Evolutionary conservation across 148 eudicot genomes (phyloP).

Genomic region (Polygonum maritimum): DNA sequence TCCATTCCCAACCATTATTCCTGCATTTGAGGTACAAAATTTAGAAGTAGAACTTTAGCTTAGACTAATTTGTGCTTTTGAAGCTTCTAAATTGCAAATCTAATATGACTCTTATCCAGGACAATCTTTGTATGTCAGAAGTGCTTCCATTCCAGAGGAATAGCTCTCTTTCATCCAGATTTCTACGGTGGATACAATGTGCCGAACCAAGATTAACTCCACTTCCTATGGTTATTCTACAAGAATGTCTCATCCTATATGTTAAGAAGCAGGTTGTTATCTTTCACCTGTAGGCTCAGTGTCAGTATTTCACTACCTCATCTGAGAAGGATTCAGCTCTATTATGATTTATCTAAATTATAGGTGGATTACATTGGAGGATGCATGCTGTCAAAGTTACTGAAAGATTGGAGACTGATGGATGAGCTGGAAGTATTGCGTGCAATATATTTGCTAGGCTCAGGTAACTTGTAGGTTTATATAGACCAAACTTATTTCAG

Average conservation of each 20-base stretch:
- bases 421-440: slow-evolving; percentile 90
- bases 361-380: slow-evolving; percentile 83
- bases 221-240: slow-evolving; percentile 68
- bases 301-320: background rate
- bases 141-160: slow-evolving; percentile 78
- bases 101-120: slow-evolving; percentile 41
- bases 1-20: slow-evolving; percentile 89
- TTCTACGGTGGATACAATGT: slow-evolving; percentile 63
- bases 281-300: background rate
- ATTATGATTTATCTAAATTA: slow-evolving; percentile 9
- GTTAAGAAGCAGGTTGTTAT: slow-evolving; percentile 71
- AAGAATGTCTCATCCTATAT: slow-evolving; percentile 76
- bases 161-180: slow-evolving; percentile 69
- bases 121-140: slow-evolving; percentile 64
- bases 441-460: slow-evolving; percentile 84
- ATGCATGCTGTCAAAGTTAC: slow-evolving; percentile 72
- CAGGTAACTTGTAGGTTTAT: slow-evolving; percentile 44
- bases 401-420: slow-evolving; percentile 85
- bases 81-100: slow-evolving; percentile 11
- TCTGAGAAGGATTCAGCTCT: background rate
- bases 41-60: slow-evolving; percentile 5
- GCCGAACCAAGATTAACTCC: slow-evolving; percentile 61
- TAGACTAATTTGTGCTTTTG: background rate
- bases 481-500: slow-evolving; percentile 1
- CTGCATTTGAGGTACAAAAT: slow-evolving; percentile 55